Conservation (phyloP, 441 rosid species). For the Pelargonium fulgidum region DNA sequence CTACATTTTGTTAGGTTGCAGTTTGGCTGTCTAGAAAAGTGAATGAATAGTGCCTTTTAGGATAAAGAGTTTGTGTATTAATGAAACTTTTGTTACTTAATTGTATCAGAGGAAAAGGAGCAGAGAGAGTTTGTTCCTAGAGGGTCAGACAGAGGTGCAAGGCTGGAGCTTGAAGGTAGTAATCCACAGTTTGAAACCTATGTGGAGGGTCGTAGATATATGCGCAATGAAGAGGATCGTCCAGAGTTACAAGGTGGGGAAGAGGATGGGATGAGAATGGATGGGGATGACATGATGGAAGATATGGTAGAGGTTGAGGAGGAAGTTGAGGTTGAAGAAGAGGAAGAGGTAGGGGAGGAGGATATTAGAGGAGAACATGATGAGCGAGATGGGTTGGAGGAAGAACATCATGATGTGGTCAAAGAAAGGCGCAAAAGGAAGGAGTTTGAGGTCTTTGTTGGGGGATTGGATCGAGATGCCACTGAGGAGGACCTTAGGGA, state of each 20-base stretch:
- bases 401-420: constrained; percentile 5
- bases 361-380: background rate
- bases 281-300: constrained; percentile 7
- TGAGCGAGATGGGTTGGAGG: background rate
- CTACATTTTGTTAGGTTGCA: background rate
- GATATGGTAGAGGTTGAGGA: constrained; percentile 5
- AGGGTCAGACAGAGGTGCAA: background rate
- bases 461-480: constrained; percentile 11
- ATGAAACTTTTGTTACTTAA: background rate
- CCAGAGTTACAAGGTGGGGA: background rate
- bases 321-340: constrained; percentile 8
- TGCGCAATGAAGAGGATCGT: background rate
- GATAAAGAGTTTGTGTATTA: background rate
- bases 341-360: constrained; percentile 9
- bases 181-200: constrained; percentile 5
- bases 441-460: constrained; percentile 10
- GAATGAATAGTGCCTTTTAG: background rate
- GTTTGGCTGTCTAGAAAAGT: background rate
- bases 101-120: background rate
- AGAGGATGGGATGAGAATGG: background rate
- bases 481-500: constrained; percentile 6
- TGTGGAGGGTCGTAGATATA: background rate
- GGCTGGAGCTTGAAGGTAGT: background rate
- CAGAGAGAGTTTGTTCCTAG: background rate
- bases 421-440: constrained; percentile 9